phyloP scores from a whole-genome alignment of 257 asterid species.

The Fraxinus pennsylvanica region DNA sequence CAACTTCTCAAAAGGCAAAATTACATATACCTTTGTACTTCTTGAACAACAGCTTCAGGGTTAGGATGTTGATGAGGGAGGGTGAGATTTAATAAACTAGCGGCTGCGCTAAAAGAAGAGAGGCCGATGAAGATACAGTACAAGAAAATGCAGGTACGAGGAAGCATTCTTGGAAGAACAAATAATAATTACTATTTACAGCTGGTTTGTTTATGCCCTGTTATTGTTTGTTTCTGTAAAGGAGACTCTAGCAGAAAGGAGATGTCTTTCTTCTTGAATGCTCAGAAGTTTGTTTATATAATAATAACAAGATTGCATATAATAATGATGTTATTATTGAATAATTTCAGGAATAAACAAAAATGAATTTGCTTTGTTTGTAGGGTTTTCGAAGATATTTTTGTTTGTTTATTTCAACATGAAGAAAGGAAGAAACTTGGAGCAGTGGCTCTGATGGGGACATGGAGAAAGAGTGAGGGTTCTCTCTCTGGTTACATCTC shows the following conservation, averaged over 20 bases:
- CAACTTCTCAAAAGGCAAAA: conserved; percentile 19
- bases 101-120: conserved; percentile 26
- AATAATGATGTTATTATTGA: conserved; percentile 26
- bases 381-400: too few species aligned
- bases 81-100: conserved; percentile 38
- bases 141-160: conserved; percentile 38
- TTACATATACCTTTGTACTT: conserved; percentile 43
- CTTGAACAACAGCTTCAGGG: conserved; percentile 48
- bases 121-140: conserved; percentile 24
- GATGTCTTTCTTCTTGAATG: conserved; percentile 22
- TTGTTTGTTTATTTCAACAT: not conserved
- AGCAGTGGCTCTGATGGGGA: conserved; percentile 25
- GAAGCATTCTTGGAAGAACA: conserved; percentile 36
- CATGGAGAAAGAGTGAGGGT: conserved; percentile 4
- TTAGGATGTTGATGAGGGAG: conserved; percentile 52
- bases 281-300: conserved; percentile 10
- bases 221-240: conserved; percentile 17
- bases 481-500: conserved; percentile 32
- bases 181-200: not conserved
- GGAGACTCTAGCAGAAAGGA: conserved; percentile 21
- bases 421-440: conserved; percentile 28
- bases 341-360: not conserved
- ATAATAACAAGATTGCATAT: conserved; percentile 14
- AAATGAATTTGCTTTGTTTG: not conserved
- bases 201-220: not conserved